phyloP scores from a whole-genome alignment of 78 protist genomes.

The Tieghemostelium lacteum region DNA sequence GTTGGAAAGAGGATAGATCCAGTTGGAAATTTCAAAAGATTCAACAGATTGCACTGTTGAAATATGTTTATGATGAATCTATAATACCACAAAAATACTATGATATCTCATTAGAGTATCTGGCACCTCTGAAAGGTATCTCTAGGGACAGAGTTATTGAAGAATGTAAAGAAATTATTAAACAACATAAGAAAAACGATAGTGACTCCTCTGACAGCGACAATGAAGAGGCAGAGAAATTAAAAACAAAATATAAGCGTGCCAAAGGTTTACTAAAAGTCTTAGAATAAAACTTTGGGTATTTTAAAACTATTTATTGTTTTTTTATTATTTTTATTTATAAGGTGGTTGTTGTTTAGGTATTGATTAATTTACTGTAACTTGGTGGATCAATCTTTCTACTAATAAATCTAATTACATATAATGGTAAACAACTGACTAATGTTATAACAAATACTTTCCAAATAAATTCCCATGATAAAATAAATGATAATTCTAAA shows the following conservation, averaged over 20 bases:
- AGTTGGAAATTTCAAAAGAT: slow-evolving; percentile 51
- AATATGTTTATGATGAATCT: slow-evolving; percentile 19
- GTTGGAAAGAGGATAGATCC: slow-evolving; percentile 46
- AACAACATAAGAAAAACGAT: slow-evolving; percentile 10
- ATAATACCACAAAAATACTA: slow-evolving; percentile 50
- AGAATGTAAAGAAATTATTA: slow-evolving; percentile 16
- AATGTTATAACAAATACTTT: slow-evolving; percentile 79
- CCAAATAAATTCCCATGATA: slow-evolving; percentile 86
- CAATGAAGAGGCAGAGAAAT: slow-evolving; percentile 18
- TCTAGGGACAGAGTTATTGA: slow-evolving; percentile 28
- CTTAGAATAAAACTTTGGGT: too few species aligned
- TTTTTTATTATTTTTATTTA: too few species aligned
- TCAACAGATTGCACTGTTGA: slow-evolving; percentile 6
- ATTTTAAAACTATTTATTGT: too few species aligned
- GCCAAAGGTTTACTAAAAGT: slow-evolving; percentile 1
- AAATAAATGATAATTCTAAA: slow-evolving; percentile 82
- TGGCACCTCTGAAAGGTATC: slow-evolving; percentile 12
- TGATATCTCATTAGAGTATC: slow-evolving; percentile 36
- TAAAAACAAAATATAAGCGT: not conserved
- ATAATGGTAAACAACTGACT: slow-evolving; percentile 84
- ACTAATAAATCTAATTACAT: slow-evolving; percentile 60
- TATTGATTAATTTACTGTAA: slow-evolving; percentile 80
- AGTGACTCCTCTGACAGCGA: slow-evolving; percentile 3
- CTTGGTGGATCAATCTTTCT: slow-evolving; percentile 82
- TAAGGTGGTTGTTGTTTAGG: too few species aligned